phyloP scores from a whole-genome alignment of 805 yeast species.

The Candida namnaoensis region DNA sequence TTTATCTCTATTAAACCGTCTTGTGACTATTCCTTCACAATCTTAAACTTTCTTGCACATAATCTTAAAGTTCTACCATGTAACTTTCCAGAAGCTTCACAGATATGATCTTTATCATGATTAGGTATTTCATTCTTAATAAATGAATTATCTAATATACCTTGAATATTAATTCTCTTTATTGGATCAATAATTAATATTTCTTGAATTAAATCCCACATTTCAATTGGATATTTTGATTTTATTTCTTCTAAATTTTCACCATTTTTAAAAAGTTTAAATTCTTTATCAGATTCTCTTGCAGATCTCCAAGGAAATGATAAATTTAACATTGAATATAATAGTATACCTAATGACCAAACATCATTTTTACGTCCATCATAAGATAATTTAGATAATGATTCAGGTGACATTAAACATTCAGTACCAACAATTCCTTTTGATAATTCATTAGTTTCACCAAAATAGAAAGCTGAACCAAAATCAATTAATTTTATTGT shows the following conservation, averaged over 20 bases:
- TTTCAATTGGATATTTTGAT: conserved; percentile 2
- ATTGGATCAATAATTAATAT: conserved; percentile 3
- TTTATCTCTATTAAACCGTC: too few relatives aligned
- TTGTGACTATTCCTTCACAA: not conserved
- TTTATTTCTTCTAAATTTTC: not conserved
- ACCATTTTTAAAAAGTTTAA: conserved; percentile 2
- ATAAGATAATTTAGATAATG: conserved; percentile 58
- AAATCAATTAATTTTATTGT: conserved; percentile 82
- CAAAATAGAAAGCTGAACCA: conserved; percentile 76
- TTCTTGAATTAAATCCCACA: not conserved
- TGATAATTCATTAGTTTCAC: conserved; percentile 45
- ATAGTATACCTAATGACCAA: conserved; percentile 85
- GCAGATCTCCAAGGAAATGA: conserved; percentile 44
- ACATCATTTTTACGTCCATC: conserved; percentile 75
- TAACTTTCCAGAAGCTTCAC: not conserved
- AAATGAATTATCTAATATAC: conserved; percentile 1
- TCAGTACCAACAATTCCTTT: conserved; percentile 89
- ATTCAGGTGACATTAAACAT: conserved; percentile 88
- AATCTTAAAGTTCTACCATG: conserved; percentile 4
- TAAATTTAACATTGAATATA: conserved; percentile 59
- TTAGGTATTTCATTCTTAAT: not conserved
- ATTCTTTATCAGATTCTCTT: conserved; percentile 20
- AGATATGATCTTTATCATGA: not conserved
- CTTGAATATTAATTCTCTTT: conserved; percentile 5
- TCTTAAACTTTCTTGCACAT: conserved; percentile 5